Evolutionary conservation across 805 yeast species (phyloP).

Genomic region (Vanderwaltozyma verrucispora): DNA sequence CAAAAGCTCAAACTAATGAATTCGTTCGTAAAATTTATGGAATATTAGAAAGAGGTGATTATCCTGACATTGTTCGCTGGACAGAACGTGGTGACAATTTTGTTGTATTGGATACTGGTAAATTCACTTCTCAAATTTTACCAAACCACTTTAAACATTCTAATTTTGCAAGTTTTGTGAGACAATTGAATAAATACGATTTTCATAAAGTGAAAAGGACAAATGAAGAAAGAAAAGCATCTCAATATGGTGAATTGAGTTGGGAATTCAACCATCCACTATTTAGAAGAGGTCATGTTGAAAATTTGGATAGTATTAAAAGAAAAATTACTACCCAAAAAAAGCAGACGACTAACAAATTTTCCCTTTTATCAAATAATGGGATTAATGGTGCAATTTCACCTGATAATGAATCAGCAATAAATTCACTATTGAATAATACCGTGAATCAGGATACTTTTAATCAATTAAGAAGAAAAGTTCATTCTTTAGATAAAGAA

Average conservation of each 20-base stretch:
- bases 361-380: constrained; percentile 16
- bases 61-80: constrained; percentile 75
- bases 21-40: constrained; percentile 70
- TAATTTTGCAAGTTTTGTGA: constrained; percentile 88
- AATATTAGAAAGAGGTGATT: constrained; percentile 77
- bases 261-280: constrained; percentile 96
- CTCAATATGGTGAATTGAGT: constrained; percentile 61
- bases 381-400: constrained; percentile 22
- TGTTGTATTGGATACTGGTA: constrained; percentile 81
- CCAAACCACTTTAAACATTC: constrained; percentile 93
- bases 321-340: constrained; percentile 62
- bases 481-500: constrained; percentile 27
- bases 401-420: constrained; percentile 13
- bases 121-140: constrained; percentile 76
- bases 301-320: constrained; percentile 78
- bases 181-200: constrained; percentile 93
- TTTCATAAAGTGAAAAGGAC: constrained; percentile 87
- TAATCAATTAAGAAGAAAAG: constrained; percentile 25
- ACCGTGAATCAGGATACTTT: constrained; percentile 19
- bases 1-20: constrained; percentile 42
- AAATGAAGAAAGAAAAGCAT: constrained; percentile 45
- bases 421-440: constrained; percentile 10
- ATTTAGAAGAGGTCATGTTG: constrained; percentile 64
- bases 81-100: constrained; percentile 76
- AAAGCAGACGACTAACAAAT: constrained; percentile 27